Percentiles rank a stretch among this genome's conserved stretches.
Evolutionary conservation across 2,329 filamentous ascomycete species (phyloP).

Genomic region (Talaromyces sp.): DNA sequence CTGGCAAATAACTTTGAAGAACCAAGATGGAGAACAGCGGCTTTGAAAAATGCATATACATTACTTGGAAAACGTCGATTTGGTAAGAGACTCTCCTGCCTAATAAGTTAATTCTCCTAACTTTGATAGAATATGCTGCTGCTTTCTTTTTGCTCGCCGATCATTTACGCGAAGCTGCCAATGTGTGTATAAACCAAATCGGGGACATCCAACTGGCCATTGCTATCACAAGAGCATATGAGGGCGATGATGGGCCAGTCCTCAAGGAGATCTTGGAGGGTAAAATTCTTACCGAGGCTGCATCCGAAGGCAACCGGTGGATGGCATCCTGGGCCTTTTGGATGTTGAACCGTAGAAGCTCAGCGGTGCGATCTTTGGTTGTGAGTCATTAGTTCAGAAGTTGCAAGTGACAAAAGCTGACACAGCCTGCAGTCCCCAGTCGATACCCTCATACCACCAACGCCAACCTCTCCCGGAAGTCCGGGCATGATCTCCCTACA

Average conservation of each 20-base stretch:
- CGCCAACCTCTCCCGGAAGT: constrained; percentile 52
- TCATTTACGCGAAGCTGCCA: constrained; percentile 76
- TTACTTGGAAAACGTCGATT: constrained; percentile 86
- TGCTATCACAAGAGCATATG: constrained; percentile 79
- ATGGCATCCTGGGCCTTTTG: constrained; percentile 93
- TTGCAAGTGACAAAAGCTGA: constrained; percentile 11
- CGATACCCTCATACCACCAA: constrained; percentile 56
- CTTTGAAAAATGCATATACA: constrained; percentile 94
- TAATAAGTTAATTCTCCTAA: not conserved
- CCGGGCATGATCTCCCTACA: constrained; percentile 56
- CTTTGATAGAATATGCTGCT: constrained; percentile 71
- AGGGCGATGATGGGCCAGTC: constrained; percentile 74
- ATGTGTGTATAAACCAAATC: constrained; percentile 79
- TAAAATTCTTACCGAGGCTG: constrained; percentile 70
- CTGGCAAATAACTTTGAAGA: constrained; percentile 89
- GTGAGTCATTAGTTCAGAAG: constrained; percentile 43
- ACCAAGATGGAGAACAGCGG: constrained; percentile 78
- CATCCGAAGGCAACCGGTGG: constrained; percentile 83
- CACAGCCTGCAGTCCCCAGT: constrained; percentile 61
- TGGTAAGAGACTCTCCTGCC: constrained; percentile 45
- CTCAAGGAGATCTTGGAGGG: constrained; percentile 71
- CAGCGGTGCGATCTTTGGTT: constrained; percentile 77
- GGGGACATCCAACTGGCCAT: constrained; percentile 87
- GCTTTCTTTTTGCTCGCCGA: constrained; percentile 93
- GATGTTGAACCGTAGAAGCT: constrained; percentile 76